Conservation (phyloP, 805 yeast genomes). For the Saccharomycopsis malanga region DNA sequence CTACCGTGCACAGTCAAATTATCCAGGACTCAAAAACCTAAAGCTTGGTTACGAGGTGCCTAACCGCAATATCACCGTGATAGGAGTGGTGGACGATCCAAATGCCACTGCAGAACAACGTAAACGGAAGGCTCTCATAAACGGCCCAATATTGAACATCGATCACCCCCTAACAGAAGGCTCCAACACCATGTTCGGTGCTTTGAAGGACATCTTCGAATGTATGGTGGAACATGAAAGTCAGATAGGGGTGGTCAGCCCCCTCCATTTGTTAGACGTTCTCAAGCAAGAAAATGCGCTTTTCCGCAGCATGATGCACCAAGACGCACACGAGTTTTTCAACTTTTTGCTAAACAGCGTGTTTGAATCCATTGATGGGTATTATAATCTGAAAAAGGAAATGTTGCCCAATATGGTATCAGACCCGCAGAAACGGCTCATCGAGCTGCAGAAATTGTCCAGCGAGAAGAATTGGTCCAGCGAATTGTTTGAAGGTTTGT, state of each 20-base stretch:
- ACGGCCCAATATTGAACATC: constrained; percentile 78
- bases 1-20: constrained; percentile 21
- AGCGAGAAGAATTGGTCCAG: constrained; percentile 45
- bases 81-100: constrained; percentile 38
- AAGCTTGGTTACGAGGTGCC: constrained; percentile 33
- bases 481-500: constrained; percentile 71
- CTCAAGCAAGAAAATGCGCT: constrained; percentile 76
- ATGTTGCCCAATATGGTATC: neutral
- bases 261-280: constrained; percentile 63
- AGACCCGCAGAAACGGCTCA: constrained; percentile 9
- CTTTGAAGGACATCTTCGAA: constrained; percentile 82
- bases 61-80: constrained; percentile 38
- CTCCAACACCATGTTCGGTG: constrained; percentile 46
- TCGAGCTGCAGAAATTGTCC: constrained; percentile 7
- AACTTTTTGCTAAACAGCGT: constrained; percentile 79
- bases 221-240: constrained; percentile 65
- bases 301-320: constrained; percentile 90
- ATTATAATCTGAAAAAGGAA: constrained; percentile 21
- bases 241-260: constrained; percentile 78
- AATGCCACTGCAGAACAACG: constrained; percentile 57
- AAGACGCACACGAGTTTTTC: constrained; percentile 95
- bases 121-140: constrained; percentile 66
- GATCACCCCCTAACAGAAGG: constrained; percentile 56
- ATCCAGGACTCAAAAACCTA: constrained; percentile 28
- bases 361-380: constrained; percentile 33